Base-by-base conservation (phyloP, 306 rosid species). In the Vicia faba region DNA sequence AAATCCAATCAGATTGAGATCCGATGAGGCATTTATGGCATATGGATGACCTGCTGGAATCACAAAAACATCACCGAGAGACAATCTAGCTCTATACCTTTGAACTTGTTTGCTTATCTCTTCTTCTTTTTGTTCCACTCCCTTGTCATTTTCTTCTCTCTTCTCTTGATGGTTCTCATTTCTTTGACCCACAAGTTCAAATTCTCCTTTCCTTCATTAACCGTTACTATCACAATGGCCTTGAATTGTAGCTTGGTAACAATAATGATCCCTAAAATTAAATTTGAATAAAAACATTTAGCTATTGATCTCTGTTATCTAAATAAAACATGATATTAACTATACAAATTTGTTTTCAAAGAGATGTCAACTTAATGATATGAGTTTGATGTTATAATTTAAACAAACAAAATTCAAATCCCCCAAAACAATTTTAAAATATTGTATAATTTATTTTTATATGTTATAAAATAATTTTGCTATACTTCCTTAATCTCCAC, bases 41-140 rank as follows among this genome's bases (percentile, higher is more conserved):
- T 79, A 5, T 8, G 84, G 89, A 63, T 76, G 62, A 66, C 70
- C 68, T 29, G 82, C 69, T 1, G 86, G 86, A n/a, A 76, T 7
- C 5, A 81, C 29, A 0, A 76, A 7, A 11, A 73, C 43, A 35
- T 80, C 84, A 2, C 74, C 60, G 5, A 5, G 11, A 5, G 66
- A 26, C 53, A 84, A 46, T 0, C 8, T 54, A 0, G 80, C 80
- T 2, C n/a, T 11, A 6, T 73, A 35, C 46, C 75, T 67, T 0
- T 35, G 55, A 8, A 79, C 39, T 11, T 70, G 20, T n/a, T 16
- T 48, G 43, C 58, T 5, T 58, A 8, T 68, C 12, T 31, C 3
- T 5, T 31, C 25, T 35, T 38, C 33, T 10, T 55, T 19, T 25
- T 53, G 33, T 19, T 65, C 45, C 4, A 55, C 48, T 13, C 51